Evolutionary conservation across 441 rosid species (phyloP).

Genomic region (Brassica balearica): DNA sequence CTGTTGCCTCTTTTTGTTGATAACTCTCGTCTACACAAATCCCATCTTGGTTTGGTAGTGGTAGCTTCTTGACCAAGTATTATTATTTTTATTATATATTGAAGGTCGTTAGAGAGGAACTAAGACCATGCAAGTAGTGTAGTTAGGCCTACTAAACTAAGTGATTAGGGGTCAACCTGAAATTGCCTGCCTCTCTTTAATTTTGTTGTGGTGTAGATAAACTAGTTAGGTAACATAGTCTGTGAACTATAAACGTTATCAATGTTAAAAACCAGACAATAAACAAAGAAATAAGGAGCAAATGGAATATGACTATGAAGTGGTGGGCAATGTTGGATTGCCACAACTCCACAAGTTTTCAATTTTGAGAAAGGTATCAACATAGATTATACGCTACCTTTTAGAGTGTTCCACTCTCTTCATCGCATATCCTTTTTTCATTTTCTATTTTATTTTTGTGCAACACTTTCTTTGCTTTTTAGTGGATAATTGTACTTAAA

Average conservation of each 20-base stretch:
- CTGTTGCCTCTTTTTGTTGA: constrained; percentile 32
- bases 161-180: constrained; percentile 21
- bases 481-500: constrained; percentile 11
- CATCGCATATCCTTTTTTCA: constrained; percentile 19
- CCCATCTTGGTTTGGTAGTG: constrained; percentile 21
- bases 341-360: constrained; percentile 41
- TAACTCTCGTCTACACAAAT: constrained; percentile 34
- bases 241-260: constrained; percentile 27
- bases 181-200: constrained; percentile 1
- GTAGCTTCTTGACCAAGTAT: constrained; percentile 30
- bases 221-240: constrained; percentile 37
- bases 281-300: constrained; percentile 6
- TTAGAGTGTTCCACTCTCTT: constrained; percentile 27
- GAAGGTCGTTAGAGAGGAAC: constrained; percentile 22
- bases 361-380: constrained; percentile 19
- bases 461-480: neutral
- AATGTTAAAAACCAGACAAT: constrained; percentile 2
- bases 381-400: constrained; percentile 31
- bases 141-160: neutral
- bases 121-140: constrained; percentile 17
- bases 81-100: neutral
- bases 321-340: constrained; percentile 38
- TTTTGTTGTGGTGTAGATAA: constrained; percentile 26
- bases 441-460: neutral
- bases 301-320: constrained; percentile 43